These are phyloP conservation scores for Komagataella kurtzmanii DNA, from an alignment of 805 yeast genomes.

Conservation along the genomic window DNA sequence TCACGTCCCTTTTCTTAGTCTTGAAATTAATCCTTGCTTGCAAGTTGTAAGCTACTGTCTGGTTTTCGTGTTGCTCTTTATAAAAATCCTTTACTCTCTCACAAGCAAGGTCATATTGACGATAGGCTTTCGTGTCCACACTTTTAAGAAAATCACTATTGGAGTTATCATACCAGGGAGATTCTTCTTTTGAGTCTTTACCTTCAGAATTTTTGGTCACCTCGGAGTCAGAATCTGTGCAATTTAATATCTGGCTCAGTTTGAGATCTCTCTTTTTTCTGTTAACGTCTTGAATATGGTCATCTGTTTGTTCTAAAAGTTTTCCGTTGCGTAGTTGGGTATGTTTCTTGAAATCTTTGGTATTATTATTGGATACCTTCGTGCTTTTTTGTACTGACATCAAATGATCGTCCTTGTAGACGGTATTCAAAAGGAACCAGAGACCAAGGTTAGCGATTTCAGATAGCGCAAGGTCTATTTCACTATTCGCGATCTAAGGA, in stretches of 20 bases:
- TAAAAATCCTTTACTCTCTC: conserved; percentile 56
- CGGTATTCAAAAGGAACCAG: neutral
- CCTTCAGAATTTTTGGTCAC: conserved; percentile 1
- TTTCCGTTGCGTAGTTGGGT: neutral
- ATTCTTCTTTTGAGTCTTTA: conserved; percentile 1
- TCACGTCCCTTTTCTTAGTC: conserved; percentile 48
- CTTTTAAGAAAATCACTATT: neutral
- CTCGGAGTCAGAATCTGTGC: conserved; percentile 5
- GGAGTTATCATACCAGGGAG: neutral
- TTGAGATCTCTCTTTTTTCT: conserved; percentile 17
- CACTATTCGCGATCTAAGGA: neutral
- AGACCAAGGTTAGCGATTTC: neutral
- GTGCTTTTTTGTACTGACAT: neutral
- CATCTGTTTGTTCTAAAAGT: conserved; percentile 25
- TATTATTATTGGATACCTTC: neutral
- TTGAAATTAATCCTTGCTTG: conserved; percentile 64
- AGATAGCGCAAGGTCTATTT: neutral
- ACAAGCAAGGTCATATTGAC: conserved; percentile 59
- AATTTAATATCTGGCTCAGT: conserved; percentile 8
- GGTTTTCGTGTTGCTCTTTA: conserved; percentile 54
- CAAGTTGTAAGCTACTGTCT: conserved; percentile 59
- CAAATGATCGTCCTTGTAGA: neutral
- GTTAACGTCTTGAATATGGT: conserved; percentile 28
- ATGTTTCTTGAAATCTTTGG: neutral
- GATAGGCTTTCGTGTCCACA: conserved; percentile 22